Evolutionary conservation across 768 basidiomycete species (phyloP), one percentile per base, ranked within the genome.

Genomic region (Tylopilus felleus): DNA sequence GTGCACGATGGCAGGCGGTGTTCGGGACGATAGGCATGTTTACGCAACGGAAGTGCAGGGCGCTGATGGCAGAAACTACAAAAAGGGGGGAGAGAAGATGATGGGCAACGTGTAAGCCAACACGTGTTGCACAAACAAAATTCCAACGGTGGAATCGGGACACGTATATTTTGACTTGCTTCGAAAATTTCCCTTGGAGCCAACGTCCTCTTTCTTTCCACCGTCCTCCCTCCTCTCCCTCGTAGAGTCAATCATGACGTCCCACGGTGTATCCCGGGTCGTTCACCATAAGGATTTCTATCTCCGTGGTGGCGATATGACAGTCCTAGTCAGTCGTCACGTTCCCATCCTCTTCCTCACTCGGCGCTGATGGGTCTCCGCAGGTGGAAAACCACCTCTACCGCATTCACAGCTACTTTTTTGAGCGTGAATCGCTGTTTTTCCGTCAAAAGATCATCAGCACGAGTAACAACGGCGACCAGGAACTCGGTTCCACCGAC

Each of bases 371-470:
- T 22, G 9, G 38, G n/a, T 9, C 23, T 49, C 65, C 45, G 19
- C 59, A 87, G 85, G 80, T 81, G 16, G 82, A 84, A 45, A 76
- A 82, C 51, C 66, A 73, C 5, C 69, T 80, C 0, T 88, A 84
- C 56, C 71, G 78, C 1, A 74, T 88, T 0, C 85, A 86, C 53
- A 74, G 79, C 1, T 82, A 79, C 41, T 85, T 86, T 46, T 84
- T 88, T 36, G 74, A 75, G n/a, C 72, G 85, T 0, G 84, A 88
- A 48, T 86, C 84, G 0, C 47, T 66, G 0, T 74, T 70, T 28
- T 85, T 86, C 64, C 65, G 65, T 10, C 64, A 66, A 0, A 69
- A 74, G 47, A 51, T 81, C 36, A 55, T 61, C 5, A 44, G 51
- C 17, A 68, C 75, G 8, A 61, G 67, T 5, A 60, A 67, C 8